Conservation (phyloP, 1,284 basidiomycete genomes). For the Paramarasmius palmivorus region DNA sequence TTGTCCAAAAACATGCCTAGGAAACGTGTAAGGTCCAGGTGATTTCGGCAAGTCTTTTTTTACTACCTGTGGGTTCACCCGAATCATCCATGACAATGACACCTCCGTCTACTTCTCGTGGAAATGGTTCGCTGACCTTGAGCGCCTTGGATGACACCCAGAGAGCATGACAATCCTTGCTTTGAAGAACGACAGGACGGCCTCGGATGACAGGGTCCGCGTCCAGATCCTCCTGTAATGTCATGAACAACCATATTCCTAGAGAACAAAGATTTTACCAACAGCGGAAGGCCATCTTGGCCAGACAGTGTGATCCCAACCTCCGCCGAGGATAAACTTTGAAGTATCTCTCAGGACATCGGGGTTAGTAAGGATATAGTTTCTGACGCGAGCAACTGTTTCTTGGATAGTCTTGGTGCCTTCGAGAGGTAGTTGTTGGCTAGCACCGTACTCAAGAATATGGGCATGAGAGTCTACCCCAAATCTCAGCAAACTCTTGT, state of each 20-base stretch:
- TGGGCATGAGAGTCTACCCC: conserved; percentile 79
- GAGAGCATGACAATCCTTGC: conserved; percentile 87
- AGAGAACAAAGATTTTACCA: conserved; percentile 23
- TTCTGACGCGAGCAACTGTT: conserved; percentile 62
- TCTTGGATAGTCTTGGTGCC: conserved; percentile 63
- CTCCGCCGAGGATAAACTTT: conserved; percentile 78
- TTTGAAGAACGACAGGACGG: conserved; percentile 72
- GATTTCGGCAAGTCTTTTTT: conserved; percentile 19
- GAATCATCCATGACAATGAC: conserved; percentile 68
- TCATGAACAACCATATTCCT: background rate
- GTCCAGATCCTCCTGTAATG: conserved; percentile 68
- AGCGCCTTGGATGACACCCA: conserved; percentile 79
- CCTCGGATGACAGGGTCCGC: conserved; percentile 65
- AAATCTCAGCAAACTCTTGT: conserved; percentile 8
- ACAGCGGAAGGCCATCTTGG: conserved; percentile 78
- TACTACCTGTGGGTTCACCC: conserved; percentile 75
- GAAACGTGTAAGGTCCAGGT: conserved; percentile 1
- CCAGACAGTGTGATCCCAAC: conserved; percentile 92
- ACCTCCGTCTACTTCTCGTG: conserved; percentile 75
- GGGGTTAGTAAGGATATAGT: conserved; percentile 62
- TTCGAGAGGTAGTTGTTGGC: conserved; percentile 63
- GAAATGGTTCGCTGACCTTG: conserved; percentile 58
- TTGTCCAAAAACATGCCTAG: conserved; percentile 72
- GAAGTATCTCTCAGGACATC: conserved; percentile 55
- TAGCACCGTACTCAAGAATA: conserved; percentile 75